These are phyloP conservation scores for Fagopyrum tataricum DNA, from an alignment of 148 eudicot genomes.

Conservation along the genomic window DNA sequence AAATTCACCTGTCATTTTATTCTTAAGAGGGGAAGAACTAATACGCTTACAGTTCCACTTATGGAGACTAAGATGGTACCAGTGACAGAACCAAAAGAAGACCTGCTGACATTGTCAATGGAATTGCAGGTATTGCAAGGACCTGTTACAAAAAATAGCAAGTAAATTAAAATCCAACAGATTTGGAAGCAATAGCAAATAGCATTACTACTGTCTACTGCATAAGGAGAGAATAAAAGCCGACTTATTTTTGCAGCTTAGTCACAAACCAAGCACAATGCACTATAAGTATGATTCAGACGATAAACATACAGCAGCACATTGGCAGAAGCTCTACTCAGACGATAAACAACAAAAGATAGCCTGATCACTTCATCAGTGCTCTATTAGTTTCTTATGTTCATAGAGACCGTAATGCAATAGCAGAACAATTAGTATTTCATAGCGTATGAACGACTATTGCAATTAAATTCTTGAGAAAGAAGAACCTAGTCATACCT, in stretches of 20 bases:
- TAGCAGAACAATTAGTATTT: neutral
- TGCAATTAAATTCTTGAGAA: neutral
- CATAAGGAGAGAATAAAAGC: neutral
- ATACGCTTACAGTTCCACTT: constrained; percentile 86
- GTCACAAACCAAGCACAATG: neutral
- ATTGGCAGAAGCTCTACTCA: neutral
- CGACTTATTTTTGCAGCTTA: neutral
- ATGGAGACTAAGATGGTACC: constrained; percentile 91
- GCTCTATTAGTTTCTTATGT: neutral
- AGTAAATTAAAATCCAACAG: neutral
- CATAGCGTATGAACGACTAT: neutral
- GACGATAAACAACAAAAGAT: neutral
- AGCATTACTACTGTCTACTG: neutral
- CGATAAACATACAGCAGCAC: neutral
- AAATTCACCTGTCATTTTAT: neutral
- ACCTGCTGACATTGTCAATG: constrained; percentile 98
- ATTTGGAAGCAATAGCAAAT: neutral
- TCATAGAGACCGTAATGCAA: neutral
- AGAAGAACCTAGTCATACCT: constrained; percentile 41
- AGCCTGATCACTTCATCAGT: neutral
- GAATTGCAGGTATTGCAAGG: constrained; percentile 97
- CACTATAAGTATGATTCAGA: neutral
- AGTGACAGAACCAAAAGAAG: constrained; percentile 77
- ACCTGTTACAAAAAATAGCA: constrained; percentile 33
- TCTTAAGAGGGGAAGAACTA: neutral